Evolutionary conservation across 495 filamentous ascomycete genomes (phyloP), one percentile per base, ranked within the genome.

Genomic region (Podospora australis): DNA sequence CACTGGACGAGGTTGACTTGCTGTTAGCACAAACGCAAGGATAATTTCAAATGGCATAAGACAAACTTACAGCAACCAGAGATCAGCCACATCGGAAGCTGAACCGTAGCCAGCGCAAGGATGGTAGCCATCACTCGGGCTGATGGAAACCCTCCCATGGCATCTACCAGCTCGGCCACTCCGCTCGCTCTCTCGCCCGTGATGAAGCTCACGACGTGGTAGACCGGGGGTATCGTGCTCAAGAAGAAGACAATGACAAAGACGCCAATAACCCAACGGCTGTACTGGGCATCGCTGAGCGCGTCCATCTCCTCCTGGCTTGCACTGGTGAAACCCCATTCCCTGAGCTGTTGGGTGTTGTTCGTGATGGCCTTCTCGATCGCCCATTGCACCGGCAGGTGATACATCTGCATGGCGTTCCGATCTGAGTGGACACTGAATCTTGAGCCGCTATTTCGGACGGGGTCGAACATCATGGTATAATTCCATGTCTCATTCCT

Each of bases 141-240:
- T 6, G 47, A 30, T 2, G 51, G 42, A 11, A 44, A 34, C 13
- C 55, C 51, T 9, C 55, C 86, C 79, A 86, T 88, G 17, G 84
- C 79, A 62, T 90, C 86, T 28, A 89, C 70, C 24, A 90, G 68
- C 47, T 84, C 79, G 11, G 83, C 81, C 71, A 86, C 82, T 26
- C 84, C 86, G 20, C 75, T 64, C 60, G 88, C 86, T 41, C 86
- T 70, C 65, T 90, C 86, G 11, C 73, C 73, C 8, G 85, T 83
- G 52, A 86, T 79, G 52, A 84, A 73, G 11, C 84, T 39, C 20
- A 51, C 47, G 16, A 42, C 39, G 44, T 58, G 55, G 32, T 58
- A 53, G 16, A 58, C 30, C 2, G 17, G 22, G n/a, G 44, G 43
- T 4, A 58, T 38, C 3, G 45, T 48, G 17, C 43, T 36, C 5